Conservation (phyloP, 2,329 filamentous ascomycete genomes). For the Colletotrichum limetticola region DNA sequence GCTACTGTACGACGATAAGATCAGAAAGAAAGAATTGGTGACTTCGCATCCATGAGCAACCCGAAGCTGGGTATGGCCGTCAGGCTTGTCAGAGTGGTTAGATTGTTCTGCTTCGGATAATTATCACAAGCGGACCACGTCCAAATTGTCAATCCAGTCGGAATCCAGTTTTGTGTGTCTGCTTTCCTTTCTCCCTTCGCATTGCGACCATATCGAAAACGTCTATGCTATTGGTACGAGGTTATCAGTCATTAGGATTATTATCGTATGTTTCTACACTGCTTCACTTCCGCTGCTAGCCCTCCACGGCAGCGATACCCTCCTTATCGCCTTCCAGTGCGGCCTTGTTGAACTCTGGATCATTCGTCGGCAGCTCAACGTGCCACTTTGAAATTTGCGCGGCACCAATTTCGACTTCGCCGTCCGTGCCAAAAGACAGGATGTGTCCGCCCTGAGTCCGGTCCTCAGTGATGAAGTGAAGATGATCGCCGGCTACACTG, state of each 20-base stretch:
- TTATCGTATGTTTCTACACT: not conserved
- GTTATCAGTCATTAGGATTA: not conserved
- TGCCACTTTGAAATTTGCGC: slow-evolving; percentile 43
- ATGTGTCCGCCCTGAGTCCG: slow-evolving; percentile 45
- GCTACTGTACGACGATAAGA: too few species aligned
- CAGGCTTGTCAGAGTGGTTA: not conserved
- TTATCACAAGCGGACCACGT: not conserved
- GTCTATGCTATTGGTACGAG: not conserved
- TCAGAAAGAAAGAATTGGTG: too few species aligned
- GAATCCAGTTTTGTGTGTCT: not conserved
- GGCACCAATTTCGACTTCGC: slow-evolving; percentile 42
- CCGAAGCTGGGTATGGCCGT: not conserved
- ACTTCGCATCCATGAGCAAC: not conserved
- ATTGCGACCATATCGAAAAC: not conserved
- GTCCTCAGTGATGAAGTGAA: slow-evolving; percentile 48
- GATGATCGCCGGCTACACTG: slow-evolving; percentile 46
- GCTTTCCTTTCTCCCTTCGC: not conserved
- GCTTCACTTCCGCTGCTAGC: slow-evolving; percentile 23
- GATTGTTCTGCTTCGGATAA: not conserved
- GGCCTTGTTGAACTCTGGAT: slow-evolving; percentile 46
- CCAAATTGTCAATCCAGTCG: not conserved
- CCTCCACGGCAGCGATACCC: slow-evolving; percentile 45
- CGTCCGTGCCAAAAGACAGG: slow-evolving; percentile 43
- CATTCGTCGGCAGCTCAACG: slow-evolving; percentile 45
- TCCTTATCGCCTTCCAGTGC: slow-evolving; percentile 40